Evolutionary conservation across 352 stramenopile genomes (phyloP), one percentile per base, ranked within the genome.

Genomic region (Pythium brachiatum): DNA sequence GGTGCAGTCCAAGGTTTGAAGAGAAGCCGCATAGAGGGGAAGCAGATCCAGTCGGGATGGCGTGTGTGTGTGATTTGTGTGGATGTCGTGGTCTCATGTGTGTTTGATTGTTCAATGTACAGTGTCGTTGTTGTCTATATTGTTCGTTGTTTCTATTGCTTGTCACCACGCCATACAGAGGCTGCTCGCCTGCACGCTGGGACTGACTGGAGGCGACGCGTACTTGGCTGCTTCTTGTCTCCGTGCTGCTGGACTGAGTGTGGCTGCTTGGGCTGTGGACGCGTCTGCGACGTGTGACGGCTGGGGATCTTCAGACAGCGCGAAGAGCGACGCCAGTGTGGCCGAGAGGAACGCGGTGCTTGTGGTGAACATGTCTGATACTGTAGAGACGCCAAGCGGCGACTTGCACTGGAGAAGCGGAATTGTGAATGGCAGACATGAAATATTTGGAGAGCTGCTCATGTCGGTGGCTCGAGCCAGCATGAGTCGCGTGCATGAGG

Each of bases 161-260:
- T 32, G 16, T 57, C 57, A 64, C 47, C 57, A 64, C 3, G 57
- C 38, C 27, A 57, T 44, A 38, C 57, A 58, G 12, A 57, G 57
- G 18, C 57, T 64, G n/a, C 47, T 53, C 27, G 47, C 57, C 21
- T 57, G 16, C 2, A 64, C 1, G 20, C 57, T 64, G 5, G 57
- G 57, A 38, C 57, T 64, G 23, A 53, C n/a, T 20, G 48, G 47
- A 26, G 36, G 47, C 48, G 39, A 47, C 8, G 21, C 18, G 39
- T 9, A 47, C 39, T 47, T 18, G 2, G 39, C 16, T 2, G 18
- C 18, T 0, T 18, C 39, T 47, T 25, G 39, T 9, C 16, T 6
- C 39, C 39, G n/a, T 47, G 36, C 13, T 0, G 36, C n/a, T n/a
- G n/a, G n/a, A n/a, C 34, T 41, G 34, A 41, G 34, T 15, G 8